Base-by-base conservation (phyloP, 441 rosid genomes). In the Omphalea diandra region DNA sequence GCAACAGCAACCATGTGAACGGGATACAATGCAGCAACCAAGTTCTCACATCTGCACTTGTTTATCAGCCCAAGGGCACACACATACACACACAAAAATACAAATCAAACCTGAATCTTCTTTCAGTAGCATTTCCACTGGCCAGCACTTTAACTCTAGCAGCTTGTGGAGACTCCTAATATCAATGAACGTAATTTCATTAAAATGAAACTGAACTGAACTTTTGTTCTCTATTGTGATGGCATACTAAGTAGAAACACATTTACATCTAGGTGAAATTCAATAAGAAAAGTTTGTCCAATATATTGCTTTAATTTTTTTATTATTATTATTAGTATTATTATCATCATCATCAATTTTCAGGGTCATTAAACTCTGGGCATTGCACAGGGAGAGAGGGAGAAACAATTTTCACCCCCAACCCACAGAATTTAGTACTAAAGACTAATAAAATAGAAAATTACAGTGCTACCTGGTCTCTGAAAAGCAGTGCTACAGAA, bases 61-160 rank as follows among this genome's bases (percentile, higher is more conserved):
- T 12, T 0, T 22, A 20, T n/a, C 8, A 49, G n/a, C 20, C 46
- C 8, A 67, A 10, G n/a, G n/a, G n/a, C n/a, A n/a, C n/a, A n/a
- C n/a, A n/a, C n/a, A n/a, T n/a, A n/a, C n/a, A n/a, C n/a, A n/a
- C n/a, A n/a, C n/a, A n/a, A n/a, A n/a, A n/a, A 44, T 50, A 53
- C 46, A 31, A 1, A 67, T 50, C 76, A 20, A 75, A 94, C 99
- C 98, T 93, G 91, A 91, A 96, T 86, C 99, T 86, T 81, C 99
- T 85, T 80, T 96, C 99, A 52, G 97, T 96, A 71, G 97, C 77
- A 81, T 94, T 92, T 79, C 98, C 99, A 71, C 98, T 93, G 12
- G 98, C 92, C 83, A 93, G 79, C 62, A 96, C 99, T 85, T 96
- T 88, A 50, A 93, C 99, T 76, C 99, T 84, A 63, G 99, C 99